A percentile compares a stretch with the other conserved stretches of the same genome.
Conservation (phyloP, 1,139 yeast genomes). For the Cylindricascospora bacillispora region DNA sequence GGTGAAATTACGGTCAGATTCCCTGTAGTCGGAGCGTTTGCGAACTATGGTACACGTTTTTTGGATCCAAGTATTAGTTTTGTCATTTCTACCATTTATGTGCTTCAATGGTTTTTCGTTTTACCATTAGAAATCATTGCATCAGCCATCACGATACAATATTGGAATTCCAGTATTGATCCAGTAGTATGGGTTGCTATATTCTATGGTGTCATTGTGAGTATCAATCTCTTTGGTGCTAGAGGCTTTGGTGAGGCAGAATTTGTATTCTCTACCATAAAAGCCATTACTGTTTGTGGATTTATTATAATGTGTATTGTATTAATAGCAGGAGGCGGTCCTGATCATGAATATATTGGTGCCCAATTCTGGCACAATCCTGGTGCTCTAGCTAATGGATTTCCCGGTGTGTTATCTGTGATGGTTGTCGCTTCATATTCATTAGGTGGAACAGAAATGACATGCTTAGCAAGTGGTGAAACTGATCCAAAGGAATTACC, state of each 20-base stretch:
- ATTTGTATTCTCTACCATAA: constrained; percentile 44
- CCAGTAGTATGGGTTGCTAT: constrained; percentile 34
- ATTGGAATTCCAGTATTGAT: constrained; percentile 33
- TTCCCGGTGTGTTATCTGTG: constrained; percentile 70
- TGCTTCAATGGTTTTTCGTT: constrained; percentile 56
- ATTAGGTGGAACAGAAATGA: constrained; percentile 70
- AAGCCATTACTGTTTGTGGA: constrained; percentile 50
- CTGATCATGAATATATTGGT: constrained; percentile 43
- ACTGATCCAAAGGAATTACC: constrained; percentile 60
- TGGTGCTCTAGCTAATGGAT: constrained; percentile 56
- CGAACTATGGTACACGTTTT: constrained; percentile 53
- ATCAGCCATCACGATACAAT: constrained; percentile 51
- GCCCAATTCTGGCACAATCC: constrained; percentile 50
- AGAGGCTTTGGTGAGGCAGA: constrained; percentile 54
- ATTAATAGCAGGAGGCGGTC: constrained; percentile 59
- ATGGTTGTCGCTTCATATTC: constrained; percentile 78
- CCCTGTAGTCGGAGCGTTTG: constrained; percentile 63
- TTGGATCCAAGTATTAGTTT: constrained; percentile 63
- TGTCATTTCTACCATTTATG: constrained; percentile 63
- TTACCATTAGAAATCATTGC: constrained; percentile 64
- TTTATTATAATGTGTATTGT: constrained; percentile 59
- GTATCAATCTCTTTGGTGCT: constrained; percentile 57
- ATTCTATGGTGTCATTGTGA: constrained; percentile 44
- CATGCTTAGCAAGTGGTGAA: constrained; percentile 80
- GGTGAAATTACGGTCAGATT: constrained; percentile 57